phyloP scores from a whole-genome alignment of 352 stramenopile species.

The Globisporangium sylvaticum region DNA sequence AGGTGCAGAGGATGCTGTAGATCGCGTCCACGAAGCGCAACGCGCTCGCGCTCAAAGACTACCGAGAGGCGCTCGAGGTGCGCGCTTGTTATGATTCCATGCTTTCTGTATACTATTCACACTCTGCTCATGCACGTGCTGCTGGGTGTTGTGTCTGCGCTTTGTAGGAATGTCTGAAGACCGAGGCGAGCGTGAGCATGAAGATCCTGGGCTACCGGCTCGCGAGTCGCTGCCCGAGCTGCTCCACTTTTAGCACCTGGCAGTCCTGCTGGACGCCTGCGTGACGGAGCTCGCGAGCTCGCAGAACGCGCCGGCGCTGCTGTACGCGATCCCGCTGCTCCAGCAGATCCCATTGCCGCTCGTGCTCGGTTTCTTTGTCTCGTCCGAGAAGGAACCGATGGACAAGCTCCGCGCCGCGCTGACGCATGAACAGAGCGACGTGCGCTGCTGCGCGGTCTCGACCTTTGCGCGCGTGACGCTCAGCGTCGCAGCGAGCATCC shows the following conservation, averaged over 20 bases:
- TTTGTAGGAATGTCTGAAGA: slow-evolving; percentile 57
- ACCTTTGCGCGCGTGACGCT: slow-evolving; percentile 55
- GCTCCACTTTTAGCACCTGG: slow-evolving; percentile 59
- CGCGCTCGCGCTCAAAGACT: slow-evolving; percentile 56
- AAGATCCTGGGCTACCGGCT: slow-evolving; percentile 77
- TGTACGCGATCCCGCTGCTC: slow-evolving; percentile 49
- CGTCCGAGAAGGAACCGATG: slow-evolving; percentile 67
- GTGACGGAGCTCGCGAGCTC: slow-evolving; percentile 68
- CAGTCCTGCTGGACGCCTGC: slow-evolving; percentile 54
- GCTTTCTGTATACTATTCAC: background rate
- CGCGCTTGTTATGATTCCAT: background rate
- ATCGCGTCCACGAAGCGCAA: slow-evolving; percentile 45
- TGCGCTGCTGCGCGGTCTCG: slow-evolving; percentile 55
- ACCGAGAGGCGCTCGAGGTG: slow-evolving; percentile 55
- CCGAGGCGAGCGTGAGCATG: slow-evolving; percentile 48
- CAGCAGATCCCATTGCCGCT: slow-evolving; percentile 52
- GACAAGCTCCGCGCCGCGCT: slow-evolving; percentile 71
- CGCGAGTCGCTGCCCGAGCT: slow-evolving; percentile 42
- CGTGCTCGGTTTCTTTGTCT: slow-evolving; percentile 58
- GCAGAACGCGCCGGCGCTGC: slow-evolving; percentile 49
- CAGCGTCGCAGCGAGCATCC: slow-evolving; percentile 33
- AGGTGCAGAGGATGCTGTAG: slow-evolving; percentile 61
- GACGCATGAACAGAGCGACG: slow-evolving; percentile 58
- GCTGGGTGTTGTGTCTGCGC: background rate
- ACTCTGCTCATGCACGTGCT: background rate